Conservation (phyloP, 2,329 filamentous ascomycete species). For the Boeremia lycopersici region DNA sequence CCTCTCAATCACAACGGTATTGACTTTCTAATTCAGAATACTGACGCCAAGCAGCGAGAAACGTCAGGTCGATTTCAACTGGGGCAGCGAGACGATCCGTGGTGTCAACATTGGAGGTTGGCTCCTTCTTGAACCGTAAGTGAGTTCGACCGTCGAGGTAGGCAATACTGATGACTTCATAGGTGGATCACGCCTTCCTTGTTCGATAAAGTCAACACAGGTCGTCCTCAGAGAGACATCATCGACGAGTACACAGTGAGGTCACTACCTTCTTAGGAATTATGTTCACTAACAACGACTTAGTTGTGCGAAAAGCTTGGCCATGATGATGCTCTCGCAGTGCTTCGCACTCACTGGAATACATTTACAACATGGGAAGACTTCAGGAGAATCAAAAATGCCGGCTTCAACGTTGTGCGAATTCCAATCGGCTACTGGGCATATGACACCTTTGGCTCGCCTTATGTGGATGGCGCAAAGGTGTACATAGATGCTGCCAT, state of each 20-base stretch:
- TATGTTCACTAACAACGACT: background rate
- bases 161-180: background rate
- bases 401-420: constrained; percentile 64
- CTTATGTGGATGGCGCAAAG: constrained; percentile 60
- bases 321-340: constrained; percentile 49
- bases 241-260: constrained; percentile 57
- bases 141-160: background rate
- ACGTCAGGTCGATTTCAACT: constrained; percentile 52
- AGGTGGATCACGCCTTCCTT: constrained; percentile 65
- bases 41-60: constrained; percentile 35
- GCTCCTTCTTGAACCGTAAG: constrained; percentile 55
- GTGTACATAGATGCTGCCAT: constrained; percentile 62
- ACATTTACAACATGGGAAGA: constrained; percentile 58
- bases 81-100: constrained; percentile 57
- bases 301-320: constrained; percentile 56
- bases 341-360: constrained; percentile 59
- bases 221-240: constrained; percentile 41
- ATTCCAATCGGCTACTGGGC: constrained; percentile 67
- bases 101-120: constrained; percentile 60
- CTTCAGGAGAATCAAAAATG: constrained; percentile 61
- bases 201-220: constrained; percentile 48
- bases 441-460: constrained; percentile 56
- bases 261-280: background rate
- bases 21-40: background rate
- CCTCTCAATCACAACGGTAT: background rate